phyloP scores from a whole-genome alignment of 495 filamentous ascomycete genomes.

The Halenospora varia region DNA sequence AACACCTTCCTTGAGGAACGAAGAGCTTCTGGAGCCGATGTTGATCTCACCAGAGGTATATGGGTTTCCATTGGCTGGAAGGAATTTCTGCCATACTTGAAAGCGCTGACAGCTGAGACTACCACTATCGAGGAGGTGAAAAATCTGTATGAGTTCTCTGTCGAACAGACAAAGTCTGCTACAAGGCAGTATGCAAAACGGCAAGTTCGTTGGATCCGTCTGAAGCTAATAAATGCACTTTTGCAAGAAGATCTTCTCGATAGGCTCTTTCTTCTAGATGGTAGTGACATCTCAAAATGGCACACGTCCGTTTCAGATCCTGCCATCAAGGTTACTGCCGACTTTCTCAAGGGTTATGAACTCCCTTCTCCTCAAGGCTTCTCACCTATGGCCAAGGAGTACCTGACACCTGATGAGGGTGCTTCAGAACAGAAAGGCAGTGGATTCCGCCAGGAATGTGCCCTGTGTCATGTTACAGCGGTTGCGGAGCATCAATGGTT shows the following conservation, averaged over 20 bases:
- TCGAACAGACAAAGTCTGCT: conserved; percentile 62
- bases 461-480: conserved; percentile 65
- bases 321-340: conserved; percentile 54
- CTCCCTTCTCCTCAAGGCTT: conserved; percentile 59
- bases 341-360: conserved; percentile 51
- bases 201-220: conserved; percentile 82
- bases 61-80: conserved; percentile 97
- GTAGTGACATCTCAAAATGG: conserved; percentile 57
- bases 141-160: conserved; percentile 30
- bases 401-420: conserved; percentile 48
- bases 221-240: conserved; percentile 68
- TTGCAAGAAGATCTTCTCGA: conserved; percentile 43
- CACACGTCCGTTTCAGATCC: conserved; percentile 53
- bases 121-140: conserved; percentile 37
- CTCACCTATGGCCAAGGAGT: conserved; percentile 53
- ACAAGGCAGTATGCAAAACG: conserved; percentile 83
- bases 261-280: conserved; percentile 71
- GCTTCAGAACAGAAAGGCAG: conserved; percentile 42
- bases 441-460: conserved; percentile 56
- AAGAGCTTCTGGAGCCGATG: conserved; percentile 39
- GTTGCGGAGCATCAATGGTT: conserved; percentile 72
- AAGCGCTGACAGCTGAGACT: conserved; percentile 38
- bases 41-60: conserved; percentile 77
- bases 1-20: conserved; percentile 47
- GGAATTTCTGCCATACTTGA: conserved; percentile 71